Base-by-base conservation (phyloP, 352 stramenopile species). In the Pythium scleroteichum region DNA sequence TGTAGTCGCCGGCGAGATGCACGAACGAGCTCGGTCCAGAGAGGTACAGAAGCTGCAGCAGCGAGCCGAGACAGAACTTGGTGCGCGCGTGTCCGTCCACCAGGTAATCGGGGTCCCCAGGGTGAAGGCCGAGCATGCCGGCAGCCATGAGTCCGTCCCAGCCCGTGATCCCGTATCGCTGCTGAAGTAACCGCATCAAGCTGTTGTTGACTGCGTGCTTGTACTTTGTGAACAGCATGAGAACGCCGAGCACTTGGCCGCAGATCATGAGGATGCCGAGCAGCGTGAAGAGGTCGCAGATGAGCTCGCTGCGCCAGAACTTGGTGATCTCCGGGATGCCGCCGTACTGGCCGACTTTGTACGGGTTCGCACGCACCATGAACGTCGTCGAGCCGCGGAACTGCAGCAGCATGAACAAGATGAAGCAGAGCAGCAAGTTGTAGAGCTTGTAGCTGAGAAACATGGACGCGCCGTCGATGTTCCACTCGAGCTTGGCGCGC, bases 101-200 rank as follows among this genome's bases (percentile, higher is more conserved):
- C 4, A 68, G 57, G 29, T 35, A 35, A 35, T 35, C 29, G 10
- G 29, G 29, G 29, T 35, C 29, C 10, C 5, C 29, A 10, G 29
- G 10, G 55, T 80, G 66, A 20, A 83, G 71, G 0, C 72, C 75
- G 4, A 83, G 50, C 17, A 64, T 64, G 17, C 77, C 60, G 38
- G 68, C 57, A 3, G 65, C 60, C 22, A 80, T 40, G 38, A 77
- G 69, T 0, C 57, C 55, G 32, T 83, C 72, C 72, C 75, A 83
- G 3, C 72, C 75, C 2, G 78, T 69, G 13, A 83, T 49, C 1
- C 72, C 12, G 35, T 72, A 76, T 17, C 71, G 60, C 5, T 27
- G 22, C 47, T 79, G 71, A 0, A 76, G 41, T 20, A 72, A 19
- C 22, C 32, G 38, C 20, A 79, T 47, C 26, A 71, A 14, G 6